Evolutionary conservation across 148 eudicot genomes (phyloP).

Genomic region (Cornus florida): DNA sequence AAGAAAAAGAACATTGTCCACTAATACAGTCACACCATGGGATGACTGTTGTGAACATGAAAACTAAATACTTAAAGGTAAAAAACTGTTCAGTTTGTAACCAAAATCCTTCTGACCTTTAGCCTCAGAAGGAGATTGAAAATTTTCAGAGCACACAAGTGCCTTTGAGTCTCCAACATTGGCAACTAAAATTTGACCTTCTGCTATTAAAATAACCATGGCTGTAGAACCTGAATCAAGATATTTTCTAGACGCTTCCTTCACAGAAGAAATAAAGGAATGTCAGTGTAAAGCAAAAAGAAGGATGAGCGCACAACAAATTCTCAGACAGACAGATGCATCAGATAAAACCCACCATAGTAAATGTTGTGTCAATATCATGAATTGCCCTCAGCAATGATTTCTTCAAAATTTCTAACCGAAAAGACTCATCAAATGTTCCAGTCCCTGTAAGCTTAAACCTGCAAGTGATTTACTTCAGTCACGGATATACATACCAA

Average conservation of each 20-base stretch:
- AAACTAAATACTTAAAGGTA: background rate
- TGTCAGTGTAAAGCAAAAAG: constrained; percentile 26
- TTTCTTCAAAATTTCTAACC: constrained; percentile 85
- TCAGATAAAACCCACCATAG: constrained; percentile 48
- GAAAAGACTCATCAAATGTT: constrained; percentile 56
- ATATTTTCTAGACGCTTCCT: constrained; percentile 85
- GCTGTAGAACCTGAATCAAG: constrained; percentile 89
- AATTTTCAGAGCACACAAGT: constrained; percentile 82
- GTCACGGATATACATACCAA: constrained; percentile 1
- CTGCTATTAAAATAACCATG: constrained; percentile 66
- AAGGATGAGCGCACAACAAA: constrained; percentile 7
- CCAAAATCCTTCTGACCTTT: constrained; percentile 59
- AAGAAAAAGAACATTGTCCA: background rate
- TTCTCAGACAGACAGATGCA: background rate
- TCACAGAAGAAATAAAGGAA: constrained; percentile 30
- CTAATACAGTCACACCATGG: background rate
- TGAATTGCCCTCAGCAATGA: constrained; percentile 77
- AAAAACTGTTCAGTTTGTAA: constrained; percentile 5
- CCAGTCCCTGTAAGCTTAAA: constrained; percentile 48
- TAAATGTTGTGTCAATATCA: constrained; percentile 77
- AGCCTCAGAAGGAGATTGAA: constrained; percentile 69
- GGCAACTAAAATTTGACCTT: constrained; percentile 80
- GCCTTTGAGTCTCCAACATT: constrained; percentile 96
- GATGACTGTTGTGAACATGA: background rate
- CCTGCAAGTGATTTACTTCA: constrained; percentile 32